These are phyloP conservation scores for Coriaria nepalensis DNA, from an alignment of 306 rosid genomes.

Conservation along the genomic window DNA sequence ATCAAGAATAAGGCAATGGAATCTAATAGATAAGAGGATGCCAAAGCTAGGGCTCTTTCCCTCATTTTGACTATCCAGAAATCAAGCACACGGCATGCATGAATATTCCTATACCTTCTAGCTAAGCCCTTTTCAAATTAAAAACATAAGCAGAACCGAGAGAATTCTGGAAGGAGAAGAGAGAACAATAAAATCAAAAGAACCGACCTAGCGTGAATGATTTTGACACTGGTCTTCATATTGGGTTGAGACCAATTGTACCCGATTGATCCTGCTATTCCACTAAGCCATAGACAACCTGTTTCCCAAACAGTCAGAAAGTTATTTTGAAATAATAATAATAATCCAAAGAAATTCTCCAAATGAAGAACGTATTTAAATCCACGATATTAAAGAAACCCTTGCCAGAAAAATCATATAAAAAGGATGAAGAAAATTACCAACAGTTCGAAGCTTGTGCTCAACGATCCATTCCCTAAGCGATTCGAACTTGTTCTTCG, in stretches of 20 bases:
- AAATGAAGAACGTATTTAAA: too few species aligned
- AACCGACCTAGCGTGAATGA: slow-evolving; percentile 80
- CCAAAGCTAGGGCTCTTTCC: too few species aligned
- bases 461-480: slow-evolving; percentile 66
- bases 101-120: too few species aligned
- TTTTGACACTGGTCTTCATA: slow-evolving; percentile 86
- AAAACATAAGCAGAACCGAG: neutral
- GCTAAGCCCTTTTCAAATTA: neutral
- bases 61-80: too few species aligned
- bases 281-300: slow-evolving; percentile 86
- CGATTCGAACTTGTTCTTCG: slow-evolving; percentile 49
- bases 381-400: neutral
- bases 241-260: slow-evolving; percentile 94
- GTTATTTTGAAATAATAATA: slow-evolving; percentile 2
- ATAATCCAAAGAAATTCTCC: neutral
- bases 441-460: slow-evolving; percentile 89
- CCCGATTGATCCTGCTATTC: slow-evolving; percentile 76
- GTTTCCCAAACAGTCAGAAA: slow-evolving; percentile 7
- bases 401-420: neutral
- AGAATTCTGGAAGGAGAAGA: neutral
- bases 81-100: too few species aligned
- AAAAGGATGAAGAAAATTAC: slow-evolving; percentile 20
- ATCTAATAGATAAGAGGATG: too few species aligned
- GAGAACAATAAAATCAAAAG: neutral
- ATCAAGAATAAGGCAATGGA: too few species aligned